Evolutionary conservation across 2,329 filamentous ascomycete species (phyloP), one percentile per base, ranked within the genome.

Genomic region (Penicillium sp.): DNA sequence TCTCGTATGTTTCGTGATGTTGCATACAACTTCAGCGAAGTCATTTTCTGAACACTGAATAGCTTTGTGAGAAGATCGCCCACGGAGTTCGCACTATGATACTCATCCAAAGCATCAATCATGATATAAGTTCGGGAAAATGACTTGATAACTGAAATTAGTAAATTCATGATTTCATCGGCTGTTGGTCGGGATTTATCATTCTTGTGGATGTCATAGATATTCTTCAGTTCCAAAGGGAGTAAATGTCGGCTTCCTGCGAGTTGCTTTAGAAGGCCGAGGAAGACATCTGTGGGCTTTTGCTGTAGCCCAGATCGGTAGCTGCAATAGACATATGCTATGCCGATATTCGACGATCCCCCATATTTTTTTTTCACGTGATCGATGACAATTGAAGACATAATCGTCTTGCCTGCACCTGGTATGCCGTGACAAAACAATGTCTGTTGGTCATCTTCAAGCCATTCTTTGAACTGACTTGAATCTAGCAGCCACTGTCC

Each of bases 321-420:
- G 12, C 45, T 46, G 54, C 26, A 56, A 8, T 50, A 56, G 33
- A 56, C 5, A 7, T 50, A 56, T 48, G 47, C 38, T 28, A 56
- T 56, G 46, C 54, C 54, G 16, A 51, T 30, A 33, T 33, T 21
- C 23, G 12, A 6, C 18, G 40, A 12, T 5, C 24, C 20, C 11
- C 24, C 24, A 46, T 33, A 38, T 18, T 26, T 51, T 38, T 24
- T 23, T 12, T 52, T 60, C 3, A 66, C 52, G 38, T 68, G 53
- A 42, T 73, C 67, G 52, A 76, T 72, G 9, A 68, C 64, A 2
- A 71, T 74, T 11, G 67, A 74, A 51, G 67, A 71, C 12, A 76
- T 59, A 0, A 77, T 68, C 1, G 72, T 74, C 59, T 77, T 77
- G 20, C 74, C 74, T 56, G 68, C 73, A 1, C 74, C 74, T 20